These are phyloP conservation scores for Saxophila tyrrhenica DNA, from an alignment of 495 filamentous ascomycete genomes.

Conservation along the genomic window DNA sequence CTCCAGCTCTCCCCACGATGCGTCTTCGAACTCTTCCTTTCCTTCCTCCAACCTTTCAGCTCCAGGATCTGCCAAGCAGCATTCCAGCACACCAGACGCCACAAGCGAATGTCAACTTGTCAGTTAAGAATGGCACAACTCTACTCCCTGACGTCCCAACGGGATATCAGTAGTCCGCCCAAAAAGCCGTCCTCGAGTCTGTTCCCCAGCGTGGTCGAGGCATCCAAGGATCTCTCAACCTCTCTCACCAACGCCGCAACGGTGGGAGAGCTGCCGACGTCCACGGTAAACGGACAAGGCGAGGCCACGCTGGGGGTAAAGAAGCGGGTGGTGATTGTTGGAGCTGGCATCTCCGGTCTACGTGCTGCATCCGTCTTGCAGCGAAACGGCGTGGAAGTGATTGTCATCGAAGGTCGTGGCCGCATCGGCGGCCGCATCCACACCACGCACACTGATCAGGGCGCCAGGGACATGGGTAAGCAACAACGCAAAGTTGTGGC, in stretches of 20 bases:
- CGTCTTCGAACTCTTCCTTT: not conserved
- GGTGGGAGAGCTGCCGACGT: not conserved
- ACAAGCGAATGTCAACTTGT: slow-evolving; percentile 5
- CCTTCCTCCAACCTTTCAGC: not conserved
- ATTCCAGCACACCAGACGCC: not conserved
- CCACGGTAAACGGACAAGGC: not conserved
- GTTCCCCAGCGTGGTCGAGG: not conserved
- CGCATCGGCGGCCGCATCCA: slow-evolving; percentile 18
- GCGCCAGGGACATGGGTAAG: not conserved
- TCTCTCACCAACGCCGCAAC: not conserved
- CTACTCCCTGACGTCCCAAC: not conserved
- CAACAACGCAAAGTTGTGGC: not conserved
- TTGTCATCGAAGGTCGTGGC: slow-evolving; percentile 15
- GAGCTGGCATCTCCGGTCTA: slow-evolving; percentile 21
- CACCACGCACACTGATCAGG: not conserved
- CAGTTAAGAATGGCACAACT: not conserved
- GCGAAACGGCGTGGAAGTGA: slow-evolving; percentile 11
- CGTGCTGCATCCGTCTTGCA: slow-evolving; percentile 18
- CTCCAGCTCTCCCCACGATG: not conserved
- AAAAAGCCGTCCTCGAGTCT: slow-evolving; percentile 1
- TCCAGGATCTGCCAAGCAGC: no score
- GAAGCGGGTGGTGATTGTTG: slow-evolving; percentile 8
- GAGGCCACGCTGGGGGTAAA: not conserved
- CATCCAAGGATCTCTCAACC: not conserved
- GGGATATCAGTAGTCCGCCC: not conserved